Conservation (phyloP, 1,139 yeast species). For the Taphrina sp. region DNA sequence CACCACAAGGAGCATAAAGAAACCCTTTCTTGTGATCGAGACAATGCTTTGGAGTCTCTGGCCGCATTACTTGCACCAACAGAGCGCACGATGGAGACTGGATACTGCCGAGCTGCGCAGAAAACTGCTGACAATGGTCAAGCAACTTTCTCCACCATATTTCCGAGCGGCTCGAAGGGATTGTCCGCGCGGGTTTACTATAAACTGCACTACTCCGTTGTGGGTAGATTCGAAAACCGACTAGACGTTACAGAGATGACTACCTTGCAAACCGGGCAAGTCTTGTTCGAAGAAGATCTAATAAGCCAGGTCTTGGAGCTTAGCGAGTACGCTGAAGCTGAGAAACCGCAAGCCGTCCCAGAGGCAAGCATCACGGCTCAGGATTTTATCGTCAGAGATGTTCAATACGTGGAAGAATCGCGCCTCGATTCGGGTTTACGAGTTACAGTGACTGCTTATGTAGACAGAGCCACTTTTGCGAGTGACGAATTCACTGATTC, state of each 20-base stretch:
- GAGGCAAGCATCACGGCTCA: neutral
- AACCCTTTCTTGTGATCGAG: too few relatives aligned
- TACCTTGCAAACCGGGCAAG: neutral
- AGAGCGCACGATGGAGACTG: neutral
- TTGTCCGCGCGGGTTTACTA: constrained; percentile 7
- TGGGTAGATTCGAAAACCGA: constrained; percentile 1
- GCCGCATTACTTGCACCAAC: neutral
- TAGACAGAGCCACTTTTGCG: constrained; percentile 1
- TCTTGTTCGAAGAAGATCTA: constrained; percentile 9
- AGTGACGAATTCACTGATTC: constrained; percentile 5
- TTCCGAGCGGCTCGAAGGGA: neutral
- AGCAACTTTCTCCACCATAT: constrained; percentile 11
- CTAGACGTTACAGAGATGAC: constrained; percentile 1
- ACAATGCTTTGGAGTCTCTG: neutral
- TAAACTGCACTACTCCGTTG: constrained; percentile 1
- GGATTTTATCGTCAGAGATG: neutral
- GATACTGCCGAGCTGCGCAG: constrained; percentile 4
- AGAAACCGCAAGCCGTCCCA: neutral
- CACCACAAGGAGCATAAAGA: constrained; percentile 6
- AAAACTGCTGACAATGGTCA: neutral
- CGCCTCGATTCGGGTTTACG: constrained; percentile 6
- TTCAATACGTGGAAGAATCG: constrained; percentile 3
- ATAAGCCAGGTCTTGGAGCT: neutral
- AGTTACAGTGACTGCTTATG: neutral
- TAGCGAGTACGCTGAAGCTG: constrained; percentile 2